phyloP scores from a whole-genome alignment of 768 basidiomycete genomes.

The Guyanaporus albipodus region DNA sequence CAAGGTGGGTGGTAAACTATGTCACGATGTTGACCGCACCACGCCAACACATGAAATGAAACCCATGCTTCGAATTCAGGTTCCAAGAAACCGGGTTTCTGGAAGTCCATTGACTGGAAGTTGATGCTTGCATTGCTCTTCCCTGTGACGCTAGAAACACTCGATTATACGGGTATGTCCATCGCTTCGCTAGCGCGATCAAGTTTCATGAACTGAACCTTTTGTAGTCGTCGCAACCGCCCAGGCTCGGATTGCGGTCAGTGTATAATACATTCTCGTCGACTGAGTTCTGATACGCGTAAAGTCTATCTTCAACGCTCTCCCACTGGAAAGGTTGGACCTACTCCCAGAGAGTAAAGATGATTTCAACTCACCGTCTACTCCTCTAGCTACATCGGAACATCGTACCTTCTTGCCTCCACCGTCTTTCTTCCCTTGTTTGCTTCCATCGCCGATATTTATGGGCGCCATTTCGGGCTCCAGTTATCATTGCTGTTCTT shows the following conservation, averaged over 20 bases:
- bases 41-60: no score
- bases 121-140: conserved; percentile 36
- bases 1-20: conserved; percentile 3
- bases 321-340: conserved; percentile 24
- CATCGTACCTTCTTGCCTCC: conserved; percentile 46
- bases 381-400: conserved; percentile 42
- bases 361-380: not conserved
- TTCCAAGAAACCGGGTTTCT: conserved; percentile 18
- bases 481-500: conserved; percentile 45
- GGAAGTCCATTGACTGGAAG: conserved; percentile 27
- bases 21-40: no score
- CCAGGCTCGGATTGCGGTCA: conserved; percentile 47
- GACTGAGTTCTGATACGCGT: not conserved
- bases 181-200: not conserved
- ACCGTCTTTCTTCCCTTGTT: conserved; percentile 53
- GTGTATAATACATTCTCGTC: conserved; percentile 2
- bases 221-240: conserved; percentile 47
- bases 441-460: conserved; percentile 46
- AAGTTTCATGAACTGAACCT: not conserved
- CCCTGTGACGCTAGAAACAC: conserved; percentile 40
- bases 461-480: conserved; percentile 45
- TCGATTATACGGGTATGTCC: conserved; percentile 27
- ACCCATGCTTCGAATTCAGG: not conserved
- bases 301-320: conserved; percentile 30
- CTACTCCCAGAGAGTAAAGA: not conserved